phyloP scores from a whole-genome alignment of 2,329 filamentous ascomycete genomes.

The Pyrenochaeta sp. region DNA sequence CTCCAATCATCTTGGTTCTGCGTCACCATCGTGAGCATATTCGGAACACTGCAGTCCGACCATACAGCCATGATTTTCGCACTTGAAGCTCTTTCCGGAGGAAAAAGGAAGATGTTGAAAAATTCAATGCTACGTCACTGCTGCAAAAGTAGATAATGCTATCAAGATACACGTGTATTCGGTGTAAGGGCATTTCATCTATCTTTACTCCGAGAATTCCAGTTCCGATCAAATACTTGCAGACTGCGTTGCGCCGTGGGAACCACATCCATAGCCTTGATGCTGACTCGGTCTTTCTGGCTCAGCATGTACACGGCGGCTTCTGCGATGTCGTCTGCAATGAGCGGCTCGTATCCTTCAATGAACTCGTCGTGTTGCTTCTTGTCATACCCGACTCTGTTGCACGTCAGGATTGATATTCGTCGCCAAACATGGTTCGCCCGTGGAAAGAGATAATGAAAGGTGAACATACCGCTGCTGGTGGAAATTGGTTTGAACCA shows the following conservation, averaged over 20 bases:
- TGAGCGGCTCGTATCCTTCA: slow-evolving; percentile 54
- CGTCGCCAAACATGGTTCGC: not conserved
- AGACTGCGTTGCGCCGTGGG: slow-evolving; percentile 52
- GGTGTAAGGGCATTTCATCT: too few relatives aligned
- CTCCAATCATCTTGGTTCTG: too few relatives aligned
- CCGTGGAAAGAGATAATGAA: not conserved
- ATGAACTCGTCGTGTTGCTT: slow-evolving; percentile 54
- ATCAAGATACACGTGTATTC: too few relatives aligned
- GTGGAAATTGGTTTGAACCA: slow-evolving; percentile 60
- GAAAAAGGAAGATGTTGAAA: too few relatives aligned
- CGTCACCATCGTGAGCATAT: too few relatives aligned
- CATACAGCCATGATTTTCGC: too few relatives aligned
- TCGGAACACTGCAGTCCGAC: too few relatives aligned
- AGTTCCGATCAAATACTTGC: slow-evolving; percentile 46
- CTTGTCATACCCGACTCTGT: slow-evolving; percentile 52
- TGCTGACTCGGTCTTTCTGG: slow-evolving; percentile 49
- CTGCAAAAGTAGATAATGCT: too few relatives aligned
- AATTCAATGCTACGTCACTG: too few relatives aligned
- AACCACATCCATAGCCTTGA: slow-evolving; percentile 59
- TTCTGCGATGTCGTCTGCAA: slow-evolving; percentile 54
- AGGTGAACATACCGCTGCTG: slow-evolving; percentile 39
- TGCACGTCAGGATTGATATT: not conserved
- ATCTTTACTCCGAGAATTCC: slow-evolving; percentile 28
- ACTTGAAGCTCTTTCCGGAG: too few relatives aligned
- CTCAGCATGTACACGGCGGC: slow-evolving; percentile 54